These are phyloP conservation scores for Elongisporangium senticosum DNA, from an alignment of 352 stramenopile species.

Conservation along the genomic window DNA sequence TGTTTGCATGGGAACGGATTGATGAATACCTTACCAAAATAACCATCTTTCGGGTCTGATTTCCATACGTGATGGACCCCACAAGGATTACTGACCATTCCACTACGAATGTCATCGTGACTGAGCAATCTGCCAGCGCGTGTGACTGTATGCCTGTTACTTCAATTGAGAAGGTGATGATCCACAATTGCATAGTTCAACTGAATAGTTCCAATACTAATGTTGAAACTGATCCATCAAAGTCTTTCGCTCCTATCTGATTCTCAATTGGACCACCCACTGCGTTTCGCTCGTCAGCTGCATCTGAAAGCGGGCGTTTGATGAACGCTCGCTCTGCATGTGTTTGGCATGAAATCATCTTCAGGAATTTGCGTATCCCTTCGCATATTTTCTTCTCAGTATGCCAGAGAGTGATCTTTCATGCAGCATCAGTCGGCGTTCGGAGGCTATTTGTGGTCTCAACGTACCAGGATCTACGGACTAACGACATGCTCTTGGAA, in stretches of 20 bases:
- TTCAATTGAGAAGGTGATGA: constrained; percentile 57
- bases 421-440: not conserved
- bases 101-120: constrained; percentile 3
- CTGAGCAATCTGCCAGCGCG: not conserved
- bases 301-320: not conserved
- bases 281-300: too few relatives aligned
- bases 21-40: constrained; percentile 79
- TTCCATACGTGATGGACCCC: constrained; percentile 80
- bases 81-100: constrained; percentile 79
- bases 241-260: constrained; percentile 86
- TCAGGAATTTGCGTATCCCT: not conserved
- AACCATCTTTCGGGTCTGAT: constrained; percentile 91
- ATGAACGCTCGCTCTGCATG: not conserved
- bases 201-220: constrained; percentile 42
- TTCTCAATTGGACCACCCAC: constrained; percentile 22
- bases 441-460: not conserved
- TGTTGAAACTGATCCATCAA: constrained; percentile 69
- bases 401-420: not conserved
- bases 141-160: constrained; percentile 8
- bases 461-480: not conserved
- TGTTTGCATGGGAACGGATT: constrained; percentile 31
- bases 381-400: not conserved
- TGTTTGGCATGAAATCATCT: not conserved
- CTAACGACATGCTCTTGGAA: constrained; percentile 1
- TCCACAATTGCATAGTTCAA: constrained; percentile 78